phyloP scores from a whole-genome alignment of 805 yeast species.

The Brettanomyces bruxellensis region DNA sequence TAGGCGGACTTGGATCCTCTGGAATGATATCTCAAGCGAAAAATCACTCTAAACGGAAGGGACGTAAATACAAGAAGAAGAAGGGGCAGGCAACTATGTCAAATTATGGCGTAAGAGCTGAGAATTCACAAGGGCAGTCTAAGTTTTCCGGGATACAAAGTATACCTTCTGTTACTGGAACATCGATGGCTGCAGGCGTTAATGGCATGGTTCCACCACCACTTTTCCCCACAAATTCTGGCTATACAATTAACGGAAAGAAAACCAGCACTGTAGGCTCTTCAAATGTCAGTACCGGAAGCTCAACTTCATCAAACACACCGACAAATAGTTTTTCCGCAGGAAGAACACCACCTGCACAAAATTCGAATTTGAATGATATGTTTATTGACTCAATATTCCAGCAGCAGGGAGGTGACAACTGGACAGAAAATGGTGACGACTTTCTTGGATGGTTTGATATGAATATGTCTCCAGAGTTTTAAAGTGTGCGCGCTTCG shows the following conservation, averaged over 20 bases:
- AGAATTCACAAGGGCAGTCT: neutral
- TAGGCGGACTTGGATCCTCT: constrained; percentile 14
- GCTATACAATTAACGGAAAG: neutral
- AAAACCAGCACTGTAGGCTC: neutral
- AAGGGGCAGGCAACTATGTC: constrained; percentile 1
- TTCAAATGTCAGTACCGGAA: neutral
- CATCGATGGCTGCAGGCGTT: constrained; percentile 18
- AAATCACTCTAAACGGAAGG: neutral
- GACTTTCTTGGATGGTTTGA: constrained; percentile 95
- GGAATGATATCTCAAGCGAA: neutral
- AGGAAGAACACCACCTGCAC: neutral
- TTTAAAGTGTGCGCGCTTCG: constrained; percentile 19
- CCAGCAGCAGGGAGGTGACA: constrained; percentile 76
- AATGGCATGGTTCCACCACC: constrained; percentile 21
- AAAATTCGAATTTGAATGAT: constrained; percentile 18
- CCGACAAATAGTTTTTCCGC: constrained; percentile 3
- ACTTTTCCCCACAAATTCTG: constrained; percentile 11
- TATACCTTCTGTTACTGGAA: constrained; percentile 6
- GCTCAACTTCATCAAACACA: constrained; percentile 2
- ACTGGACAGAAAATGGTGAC: constrained; percentile 79
- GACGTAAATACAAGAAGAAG: neutral
- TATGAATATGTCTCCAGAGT: constrained; percentile 61
- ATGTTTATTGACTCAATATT: constrained; percentile 44
- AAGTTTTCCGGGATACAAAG: neutral
- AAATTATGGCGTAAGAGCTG: neutral